A percentile compares a stretch with the other conserved stretches of the same genome.
These are phyloP conservation scores for Suhomyces panamericanus DNA, from an alignment of 1,139 yeast species.

Conservation along the genomic window DNA sequence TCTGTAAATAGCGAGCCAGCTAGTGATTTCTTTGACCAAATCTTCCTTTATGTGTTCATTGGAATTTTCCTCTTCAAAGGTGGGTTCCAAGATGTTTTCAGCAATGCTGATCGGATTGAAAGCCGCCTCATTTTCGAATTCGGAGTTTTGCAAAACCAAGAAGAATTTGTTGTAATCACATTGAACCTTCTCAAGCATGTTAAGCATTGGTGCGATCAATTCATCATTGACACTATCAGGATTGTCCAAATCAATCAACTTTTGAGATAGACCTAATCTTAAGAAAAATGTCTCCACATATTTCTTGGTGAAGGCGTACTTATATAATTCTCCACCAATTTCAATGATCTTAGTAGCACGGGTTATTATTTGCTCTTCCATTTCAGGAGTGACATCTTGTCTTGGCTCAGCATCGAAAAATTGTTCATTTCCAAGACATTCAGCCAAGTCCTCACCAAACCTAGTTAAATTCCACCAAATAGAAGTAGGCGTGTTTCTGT, in stretches of 20 bases:
- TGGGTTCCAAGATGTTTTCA: conserved; percentile 31
- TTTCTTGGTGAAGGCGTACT: conserved; percentile 56
- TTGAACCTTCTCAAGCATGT: conserved; percentile 58
- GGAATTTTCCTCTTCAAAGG: conserved; percentile 21
- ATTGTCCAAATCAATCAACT: conserved; percentile 36
- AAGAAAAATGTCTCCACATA: conserved; percentile 62
- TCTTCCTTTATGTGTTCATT: conserved; percentile 30
- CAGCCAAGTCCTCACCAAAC: conserved; percentile 81
- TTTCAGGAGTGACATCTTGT: conserved; percentile 41
- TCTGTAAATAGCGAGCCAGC: conserved; percentile 45
- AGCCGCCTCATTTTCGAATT: conserved; percentile 15
- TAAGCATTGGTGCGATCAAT: conserved; percentile 61
- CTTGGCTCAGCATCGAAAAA: conserved; percentile 44
- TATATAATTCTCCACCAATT: conserved; percentile 64
- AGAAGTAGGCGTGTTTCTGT: conserved; percentile 77
- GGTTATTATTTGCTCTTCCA: conserved; percentile 52
- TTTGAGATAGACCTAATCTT: conserved; percentile 63
- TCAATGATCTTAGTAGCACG: conserved; percentile 70
- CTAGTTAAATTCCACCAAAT: conserved; percentile 94
- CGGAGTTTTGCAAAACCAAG: conserved; percentile 53
- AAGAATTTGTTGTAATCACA: conserved; percentile 84
- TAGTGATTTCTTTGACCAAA: conserved; percentile 29
- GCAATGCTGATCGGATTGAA: conserved; percentile 27
- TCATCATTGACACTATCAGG: conserved; percentile 43
- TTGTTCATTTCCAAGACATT: conserved; percentile 67